Evolutionary conservation across 306 rosid genomes (phyloP).

Genomic region (Prunus persica): DNA sequence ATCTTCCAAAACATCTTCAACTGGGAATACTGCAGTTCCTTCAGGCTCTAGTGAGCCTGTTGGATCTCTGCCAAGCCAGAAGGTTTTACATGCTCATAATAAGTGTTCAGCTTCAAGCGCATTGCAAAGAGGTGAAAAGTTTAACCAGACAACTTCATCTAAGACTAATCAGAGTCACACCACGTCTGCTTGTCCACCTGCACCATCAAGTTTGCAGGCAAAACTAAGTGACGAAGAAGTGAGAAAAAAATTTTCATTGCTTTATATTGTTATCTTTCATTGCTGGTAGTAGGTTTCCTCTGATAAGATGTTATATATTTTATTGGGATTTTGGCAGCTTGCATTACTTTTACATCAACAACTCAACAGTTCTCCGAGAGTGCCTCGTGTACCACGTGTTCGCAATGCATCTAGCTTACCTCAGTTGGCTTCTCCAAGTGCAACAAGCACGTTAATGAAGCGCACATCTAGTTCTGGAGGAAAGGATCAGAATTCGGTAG

Average conservation of each 20-base stretch:
- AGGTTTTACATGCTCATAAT: slow-evolving; percentile 50
- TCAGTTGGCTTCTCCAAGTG: slow-evolving; percentile 67
- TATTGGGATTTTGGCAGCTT: slow-evolving; percentile 46
- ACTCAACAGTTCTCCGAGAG: slow-evolving; percentile 95
- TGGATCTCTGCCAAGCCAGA: slow-evolving; percentile 49
- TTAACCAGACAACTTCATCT: slow-evolving; percentile 65
- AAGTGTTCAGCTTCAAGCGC: slow-evolving; percentile 53
- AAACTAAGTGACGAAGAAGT: slow-evolving; percentile 95
- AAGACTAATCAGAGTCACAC: slow-evolving; percentile 66
- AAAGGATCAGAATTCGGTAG: slow-evolving; percentile 75
- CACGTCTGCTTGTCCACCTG: slow-evolving; percentile 51
- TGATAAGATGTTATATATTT: slow-evolving; percentile 10
- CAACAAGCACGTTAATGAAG: slow-evolving; percentile 72
- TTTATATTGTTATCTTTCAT: not conserved
- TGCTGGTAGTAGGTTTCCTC: not conserved
- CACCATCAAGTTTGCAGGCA: slow-evolving; percentile 57
- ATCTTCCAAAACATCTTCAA: slow-evolving; percentile 49
- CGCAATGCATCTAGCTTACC: slow-evolving; percentile 82
- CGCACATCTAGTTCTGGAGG: slow-evolving; percentile 68
- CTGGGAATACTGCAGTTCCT: slow-evolving; percentile 38
- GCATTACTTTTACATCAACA: slow-evolving; percentile 94
- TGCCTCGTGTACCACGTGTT: slow-evolving; percentile 95
- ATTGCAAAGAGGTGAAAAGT: slow-evolving; percentile 67
- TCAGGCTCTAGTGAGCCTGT: slow-evolving; percentile 46
- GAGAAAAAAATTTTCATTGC: slow-evolving; percentile 7